Base-by-base conservation (phyloP, 2,329 filamentous ascomycete genomes). In the Colletotrichum sp. region DNA sequence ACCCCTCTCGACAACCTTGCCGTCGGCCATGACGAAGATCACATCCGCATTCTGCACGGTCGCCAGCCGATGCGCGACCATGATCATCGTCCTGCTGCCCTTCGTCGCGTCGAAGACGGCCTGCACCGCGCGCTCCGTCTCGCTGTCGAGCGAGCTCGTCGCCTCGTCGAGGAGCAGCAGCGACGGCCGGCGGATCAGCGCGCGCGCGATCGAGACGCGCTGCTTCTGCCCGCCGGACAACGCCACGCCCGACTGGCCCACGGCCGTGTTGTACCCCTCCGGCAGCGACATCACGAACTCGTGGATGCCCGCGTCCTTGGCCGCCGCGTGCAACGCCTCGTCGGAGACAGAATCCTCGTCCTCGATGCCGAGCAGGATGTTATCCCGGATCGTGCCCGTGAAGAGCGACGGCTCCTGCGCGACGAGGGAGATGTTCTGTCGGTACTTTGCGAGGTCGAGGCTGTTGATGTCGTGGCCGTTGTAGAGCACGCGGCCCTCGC, bases 251-350 rank as follows among this genome's bases (percentile, higher is more conserved):
- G 71, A 52, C n/a, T 70, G 64, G 28, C 75, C 75, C 16, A 77
- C 75, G 8, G 55, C 44, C 3, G 75, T 77, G 52, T 75, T 75
- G 83, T 96, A 96, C 2, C 94, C 93, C 0, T 89, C 84, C 9
- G 94, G 90, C 0, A 98, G 88, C 10, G 90, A 92, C 30, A 84
- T 82, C 76, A 97, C 90, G 82, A 96, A 96, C 2, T 94, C 91
- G 79, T 95, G 90, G 77, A 96, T 93, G 0, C 92, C 91, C 1
- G 91, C 90, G 39, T 87, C 84, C 1, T 87, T 86, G 13, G 71
- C 71, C 5, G 75, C 75, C 7, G 49, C 49, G 18, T 77, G 67
- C 9, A 77, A 10, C 2, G 60, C 71, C 16, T 74, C 75, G 26
- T 77, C 75, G 1, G 60, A 57, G 1, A 70, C 73, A 12, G 78